phyloP scores from a whole-genome alignment of 2,329 filamentous ascomycete genomes.

The Metarhizium humberi region DNA sequence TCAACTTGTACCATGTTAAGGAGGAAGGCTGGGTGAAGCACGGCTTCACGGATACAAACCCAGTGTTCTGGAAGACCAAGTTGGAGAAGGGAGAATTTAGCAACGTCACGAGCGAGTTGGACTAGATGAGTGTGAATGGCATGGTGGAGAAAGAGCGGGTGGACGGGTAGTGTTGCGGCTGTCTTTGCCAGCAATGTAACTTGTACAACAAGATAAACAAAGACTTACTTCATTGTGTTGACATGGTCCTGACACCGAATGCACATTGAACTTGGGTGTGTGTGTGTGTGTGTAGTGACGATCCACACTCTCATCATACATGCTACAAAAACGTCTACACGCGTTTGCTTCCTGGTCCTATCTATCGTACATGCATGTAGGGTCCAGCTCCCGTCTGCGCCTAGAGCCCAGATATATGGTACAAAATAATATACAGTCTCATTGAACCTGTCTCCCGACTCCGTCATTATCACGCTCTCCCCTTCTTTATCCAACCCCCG shows the following conservation, averaged over 20 bases:
- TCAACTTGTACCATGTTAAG: constrained; percentile 99
- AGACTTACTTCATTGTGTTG: background rate
- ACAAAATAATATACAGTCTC: background rate
- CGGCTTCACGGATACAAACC: constrained; percentile 96
- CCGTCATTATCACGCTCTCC: background rate
- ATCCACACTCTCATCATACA: no score
- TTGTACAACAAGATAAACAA: constrained; percentile 6
- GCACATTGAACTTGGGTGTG: no score
- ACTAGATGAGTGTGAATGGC: constrained; percentile 14
- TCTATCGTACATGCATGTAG: background rate
- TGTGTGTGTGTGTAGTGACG: no score
- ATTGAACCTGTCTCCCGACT: no score
- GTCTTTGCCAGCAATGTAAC: background rate
- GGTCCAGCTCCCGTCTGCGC: background rate
- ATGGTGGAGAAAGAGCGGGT: background rate
- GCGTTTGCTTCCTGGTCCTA: no score
- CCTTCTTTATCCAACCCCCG: constrained; percentile 32
- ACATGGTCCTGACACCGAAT: no score
- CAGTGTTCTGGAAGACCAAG: constrained; percentile 99
- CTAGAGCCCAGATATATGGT: background rate
- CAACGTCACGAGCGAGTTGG: constrained; percentile 76
- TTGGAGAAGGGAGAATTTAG: constrained; percentile 97
- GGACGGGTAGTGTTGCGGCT: background rate
- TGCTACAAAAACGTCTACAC: no score
- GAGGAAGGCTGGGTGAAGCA: constrained; percentile 99